Conservation (phyloP, 179 eudicot genomes). For the Patellifolia procumbens region DNA sequence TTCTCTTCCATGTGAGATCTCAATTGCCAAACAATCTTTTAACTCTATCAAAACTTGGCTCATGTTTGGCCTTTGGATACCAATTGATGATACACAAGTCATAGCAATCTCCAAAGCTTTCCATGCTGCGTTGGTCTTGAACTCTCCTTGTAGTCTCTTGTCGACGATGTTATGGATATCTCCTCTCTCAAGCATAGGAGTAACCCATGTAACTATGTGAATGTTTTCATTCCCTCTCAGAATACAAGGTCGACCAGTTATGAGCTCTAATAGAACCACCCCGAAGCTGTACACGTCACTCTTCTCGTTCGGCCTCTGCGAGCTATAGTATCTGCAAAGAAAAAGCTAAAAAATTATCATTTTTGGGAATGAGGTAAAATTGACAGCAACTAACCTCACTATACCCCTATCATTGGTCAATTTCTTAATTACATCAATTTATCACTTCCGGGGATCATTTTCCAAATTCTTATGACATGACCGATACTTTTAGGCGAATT, state of each 20-base stretch:
- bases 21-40: constrained; percentile 14
- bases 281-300: constrained; percentile 29
- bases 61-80: constrained; percentile 28
- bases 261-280: constrained; percentile 23
- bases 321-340: neutral
- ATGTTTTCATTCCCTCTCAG: neutral
- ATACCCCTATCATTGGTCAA: too few relatives aligned
- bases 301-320: constrained; percentile 13
- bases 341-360: neutral
- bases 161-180: constrained; percentile 24
- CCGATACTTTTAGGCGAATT: too few relatives aligned
- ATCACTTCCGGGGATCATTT: too few relatives aligned
- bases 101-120: constrained; percentile 25
- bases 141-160: constrained; percentile 8
- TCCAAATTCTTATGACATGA: too few relatives aligned
- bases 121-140: constrained; percentile 6
- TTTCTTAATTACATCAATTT: too few relatives aligned
- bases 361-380: neutral
- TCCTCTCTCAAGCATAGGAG: constrained; percentile 15
- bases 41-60: constrained; percentile 20
- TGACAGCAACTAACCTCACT: too few relatives aligned
- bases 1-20: neutral
- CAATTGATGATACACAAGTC: constrained; percentile 17
- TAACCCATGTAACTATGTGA: constrained; percentile 14
- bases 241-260: constrained; percentile 22